Evolutionary conservation across 1,284 basidiomycete genomes (phyloP).

Genomic region (Tilletiopsis washingtonensis): DNA sequence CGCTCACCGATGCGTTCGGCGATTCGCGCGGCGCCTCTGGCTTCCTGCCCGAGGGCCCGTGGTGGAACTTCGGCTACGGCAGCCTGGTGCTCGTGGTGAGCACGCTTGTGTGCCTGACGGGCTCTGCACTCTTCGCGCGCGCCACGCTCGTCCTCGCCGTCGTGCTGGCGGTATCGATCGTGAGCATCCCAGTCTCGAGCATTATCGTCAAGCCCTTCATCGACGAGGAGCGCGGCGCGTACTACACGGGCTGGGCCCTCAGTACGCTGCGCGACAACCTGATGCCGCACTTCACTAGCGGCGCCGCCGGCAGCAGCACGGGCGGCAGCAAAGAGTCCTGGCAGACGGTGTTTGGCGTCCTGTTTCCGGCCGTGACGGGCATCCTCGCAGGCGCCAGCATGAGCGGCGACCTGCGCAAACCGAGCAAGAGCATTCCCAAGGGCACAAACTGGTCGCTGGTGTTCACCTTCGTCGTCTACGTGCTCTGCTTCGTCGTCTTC

Average conservation of each 20-base stretch:
- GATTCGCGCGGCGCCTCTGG: slow-evolving; percentile 19
- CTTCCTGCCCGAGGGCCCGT: slow-evolving; percentile 41
- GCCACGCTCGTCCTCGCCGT: slow-evolving; percentile 41
- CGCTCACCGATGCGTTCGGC: slow-evolving; percentile 39
- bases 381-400: slow-evolving; percentile 45
- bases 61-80: slow-evolving; percentile 42
- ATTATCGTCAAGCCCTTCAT: slow-evolving; percentile 35
- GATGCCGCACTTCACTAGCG: slow-evolving; percentile 40
- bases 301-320: slow-evolving; percentile 39
- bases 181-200: slow-evolving; percentile 40
- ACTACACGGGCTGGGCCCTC: slow-evolving; percentile 43
- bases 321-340: slow-evolving; percentile 29
- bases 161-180: slow-evolving; percentile 32
- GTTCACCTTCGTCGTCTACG: slow-evolving; percentile 42
- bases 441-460: slow-evolving; percentile 44
- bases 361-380: slow-evolving; percentile 45
- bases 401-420: slow-evolving; percentile 46
- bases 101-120: slow-evolving; percentile 41
- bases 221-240: slow-evolving; percentile 36
- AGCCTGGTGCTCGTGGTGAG: slow-evolving; percentile 33
- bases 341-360: slow-evolving; percentile 44
- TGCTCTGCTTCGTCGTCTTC: slow-evolving; percentile 36
- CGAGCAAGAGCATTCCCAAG: slow-evolving; percentile 47
- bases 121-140: slow-evolving; percentile 39
- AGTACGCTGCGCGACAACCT: slow-evolving; percentile 36